Conservation (phyloP, 176 grass and related monocot genomes). For the Elymus sibiricus region DNA sequence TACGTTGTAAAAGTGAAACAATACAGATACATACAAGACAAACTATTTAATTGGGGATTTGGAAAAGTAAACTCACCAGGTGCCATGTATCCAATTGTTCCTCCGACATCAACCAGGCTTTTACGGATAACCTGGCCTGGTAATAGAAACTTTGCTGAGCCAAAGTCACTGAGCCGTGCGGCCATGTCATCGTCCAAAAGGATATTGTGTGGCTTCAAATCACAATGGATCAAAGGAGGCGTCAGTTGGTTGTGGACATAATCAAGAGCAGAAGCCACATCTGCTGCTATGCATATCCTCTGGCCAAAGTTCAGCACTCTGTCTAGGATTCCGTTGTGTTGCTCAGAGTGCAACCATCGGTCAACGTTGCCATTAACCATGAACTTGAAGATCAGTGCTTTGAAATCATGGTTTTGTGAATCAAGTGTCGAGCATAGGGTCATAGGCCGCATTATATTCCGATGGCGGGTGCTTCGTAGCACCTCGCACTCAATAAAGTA, state of each 20-base stretch:
- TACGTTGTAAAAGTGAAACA: neutral
- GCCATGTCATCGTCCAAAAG: slow-evolving; percentile 37
- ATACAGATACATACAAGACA: neutral
- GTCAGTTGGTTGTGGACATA: slow-evolving; percentile 16
- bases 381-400: slow-evolving; percentile 27
- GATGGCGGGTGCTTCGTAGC: neutral
- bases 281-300: neutral
- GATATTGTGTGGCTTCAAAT: slow-evolving; percentile 35
- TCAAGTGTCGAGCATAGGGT: slow-evolving; percentile 22
- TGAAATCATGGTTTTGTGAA: slow-evolving; percentile 16
- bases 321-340: neutral
- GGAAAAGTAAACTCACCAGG: slow-evolving; percentile 14
- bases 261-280: slow-evolving; percentile 37
- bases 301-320: slow-evolving; percentile 9
- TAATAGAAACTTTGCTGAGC: slow-evolving; percentile 20
- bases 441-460: neutral
- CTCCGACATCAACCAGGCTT: neutral
- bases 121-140: neutral
- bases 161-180: slow-evolving; percentile 17
- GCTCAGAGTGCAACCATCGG: neutral
- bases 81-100: slow-evolving; percentile 41
- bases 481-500: slow-evolving; percentile 18
- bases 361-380: slow-evolving; percentile 40
- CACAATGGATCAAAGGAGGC: slow-evolving; percentile 23
- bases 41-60: neutral